phyloP scores from a whole-genome alignment of 2,329 filamentous ascomycete species.

The Colletotrichum lindemuthianum region DNA sequence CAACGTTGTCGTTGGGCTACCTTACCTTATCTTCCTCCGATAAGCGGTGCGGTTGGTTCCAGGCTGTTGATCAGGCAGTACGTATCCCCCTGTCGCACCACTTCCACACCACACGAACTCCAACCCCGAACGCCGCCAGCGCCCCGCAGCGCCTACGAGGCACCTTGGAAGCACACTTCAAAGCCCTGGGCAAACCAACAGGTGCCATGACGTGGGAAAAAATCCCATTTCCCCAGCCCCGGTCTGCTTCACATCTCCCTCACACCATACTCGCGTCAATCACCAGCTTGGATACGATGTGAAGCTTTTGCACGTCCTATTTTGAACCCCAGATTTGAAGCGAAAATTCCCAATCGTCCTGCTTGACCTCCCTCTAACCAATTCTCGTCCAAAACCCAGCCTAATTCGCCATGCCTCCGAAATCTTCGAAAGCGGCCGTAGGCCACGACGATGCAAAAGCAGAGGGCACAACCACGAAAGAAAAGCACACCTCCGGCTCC shows the following conservation, averaged over 20 bases:
- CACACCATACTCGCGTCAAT: slow-evolving; percentile 12
- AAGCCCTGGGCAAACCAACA: slow-evolving; percentile 33
- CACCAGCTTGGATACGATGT: slow-evolving; percentile 25
- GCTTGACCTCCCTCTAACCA: slow-evolving; percentile 7
- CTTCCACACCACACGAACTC: not conserved
- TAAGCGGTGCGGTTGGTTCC: too few relatives aligned
- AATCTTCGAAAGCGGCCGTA: slow-evolving; percentile 51
- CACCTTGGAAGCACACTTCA: not conserved
- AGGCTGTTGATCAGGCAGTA: not conserved
- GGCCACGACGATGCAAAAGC: slow-evolving; percentile 55
- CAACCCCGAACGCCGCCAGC: slow-evolving; percentile 30
- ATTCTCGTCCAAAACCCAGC: not conserved
- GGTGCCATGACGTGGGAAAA: slow-evolving; percentile 35
- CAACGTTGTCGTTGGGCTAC: too few relatives aligned
- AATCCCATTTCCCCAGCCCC: slow-evolving; percentile 16
- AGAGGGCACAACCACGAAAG: slow-evolving; percentile 53
- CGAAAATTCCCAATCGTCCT: slow-evolving; percentile 43
- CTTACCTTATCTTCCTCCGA: too few relatives aligned
- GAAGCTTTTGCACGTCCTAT: slow-evolving; percentile 46
- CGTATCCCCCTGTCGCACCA: slow-evolving; percentile 12
- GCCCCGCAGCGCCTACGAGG: slow-evolving; percentile 26
- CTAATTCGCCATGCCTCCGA: slow-evolving; percentile 54
- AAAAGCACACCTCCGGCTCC: slow-evolving; percentile 52
- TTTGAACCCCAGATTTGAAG: slow-evolving; percentile 57
- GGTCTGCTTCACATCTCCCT: slow-evolving; percentile 1